These are phyloP conservation scores for Neurospora sp. DNA, from an alignment of 495 filamentous ascomycete genomes.

Conservation along the genomic window DNA sequence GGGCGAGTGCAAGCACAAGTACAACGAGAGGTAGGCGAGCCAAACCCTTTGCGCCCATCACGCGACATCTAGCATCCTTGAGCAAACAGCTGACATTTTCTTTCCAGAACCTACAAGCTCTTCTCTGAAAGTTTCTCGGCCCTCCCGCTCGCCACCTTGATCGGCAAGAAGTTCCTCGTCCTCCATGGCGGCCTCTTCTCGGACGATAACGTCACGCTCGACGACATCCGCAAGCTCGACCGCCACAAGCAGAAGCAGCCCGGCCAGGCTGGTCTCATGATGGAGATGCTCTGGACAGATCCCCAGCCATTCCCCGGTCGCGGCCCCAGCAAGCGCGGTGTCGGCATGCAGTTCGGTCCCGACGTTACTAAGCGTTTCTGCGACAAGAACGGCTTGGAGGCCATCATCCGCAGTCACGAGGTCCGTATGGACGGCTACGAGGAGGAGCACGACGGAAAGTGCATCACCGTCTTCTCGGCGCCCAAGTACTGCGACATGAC, in stretches of 20 bases:
- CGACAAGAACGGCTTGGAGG: slow-evolving; percentile 86
- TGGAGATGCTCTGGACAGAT: slow-evolving; percentile 99
- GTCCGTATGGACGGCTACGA: slow-evolving; percentile 97
- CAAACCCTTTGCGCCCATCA: background rate
- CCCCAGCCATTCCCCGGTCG: slow-evolving; percentile 77
- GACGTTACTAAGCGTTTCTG: slow-evolving; percentile 97
- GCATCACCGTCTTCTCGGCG: slow-evolving; percentile 98
- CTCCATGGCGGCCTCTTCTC: slow-evolving; percentile 96
- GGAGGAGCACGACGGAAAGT: slow-evolving; percentile 91
- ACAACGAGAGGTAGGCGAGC: slow-evolving; percentile 62
- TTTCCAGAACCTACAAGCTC: slow-evolving; percentile 66
- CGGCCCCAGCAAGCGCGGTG: slow-evolving; percentile 91
- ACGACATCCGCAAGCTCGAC: slow-evolving; percentile 88
- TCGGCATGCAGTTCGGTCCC: slow-evolving; percentile 92
- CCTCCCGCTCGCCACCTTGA: slow-evolving; percentile 81
- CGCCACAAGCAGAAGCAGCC: slow-evolving; percentile 89
- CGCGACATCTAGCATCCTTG: background rate
- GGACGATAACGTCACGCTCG: slow-evolving; percentile 83
- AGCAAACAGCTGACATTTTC: slow-evolving; percentile 8
- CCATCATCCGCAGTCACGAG: slow-evolving; percentile 93
- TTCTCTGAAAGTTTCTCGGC: slow-evolving; percentile 99
- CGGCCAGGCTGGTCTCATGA: slow-evolving; percentile 94
- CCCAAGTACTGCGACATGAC: slow-evolving; percentile 96
- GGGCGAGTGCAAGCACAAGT: slow-evolving; percentile 96
- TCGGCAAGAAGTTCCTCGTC: slow-evolving; percentile 85